These are phyloP conservation scores for Corymbia calophylla DNA, from an alignment of 441 rosid species.

Conservation along the genomic window DNA sequence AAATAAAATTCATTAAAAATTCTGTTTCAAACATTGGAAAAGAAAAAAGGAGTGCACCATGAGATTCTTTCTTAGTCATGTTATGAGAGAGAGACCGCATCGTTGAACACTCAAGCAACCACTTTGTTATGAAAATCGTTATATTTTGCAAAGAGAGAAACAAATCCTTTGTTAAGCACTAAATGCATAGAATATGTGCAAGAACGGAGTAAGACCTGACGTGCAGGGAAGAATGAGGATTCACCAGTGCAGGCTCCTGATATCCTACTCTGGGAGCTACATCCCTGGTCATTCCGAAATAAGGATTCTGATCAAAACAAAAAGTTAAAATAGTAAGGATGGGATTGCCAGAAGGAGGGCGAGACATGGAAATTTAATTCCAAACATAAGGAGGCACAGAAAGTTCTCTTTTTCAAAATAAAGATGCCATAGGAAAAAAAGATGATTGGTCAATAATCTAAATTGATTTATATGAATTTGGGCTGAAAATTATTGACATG, in stretches of 20 bases:
- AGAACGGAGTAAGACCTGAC: constrained; percentile 46
- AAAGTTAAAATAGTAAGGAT: not conserved
- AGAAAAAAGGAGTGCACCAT: not conserved
- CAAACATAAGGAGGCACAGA: not conserved
- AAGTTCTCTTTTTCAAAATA: not conserved
- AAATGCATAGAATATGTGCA: not conserved
- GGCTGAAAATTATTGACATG: no score
- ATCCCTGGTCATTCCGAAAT: constrained; percentile 93
- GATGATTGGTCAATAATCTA: not conserved
- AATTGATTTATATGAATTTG: not conserved
- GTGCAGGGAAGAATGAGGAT: constrained; percentile 78
- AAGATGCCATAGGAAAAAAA: not conserved
- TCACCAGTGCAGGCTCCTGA: constrained; percentile 86
- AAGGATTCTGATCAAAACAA: constrained; percentile 71
- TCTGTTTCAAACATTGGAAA: not conserved
- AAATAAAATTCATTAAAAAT: not conserved
- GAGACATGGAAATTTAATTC: not conserved
- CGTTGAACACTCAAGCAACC: not conserved
- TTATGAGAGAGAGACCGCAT: not conserved
- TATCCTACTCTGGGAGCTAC: constrained; percentile 92
- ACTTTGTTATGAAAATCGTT: not conserved
- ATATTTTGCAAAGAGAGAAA: not conserved
- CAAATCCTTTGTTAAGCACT: not conserved
- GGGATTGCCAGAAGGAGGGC: not conserved
- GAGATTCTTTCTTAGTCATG: not conserved